Conservation (phyloP, 805 yeast genomes). For the Blastobotrys terrestris region DNA sequence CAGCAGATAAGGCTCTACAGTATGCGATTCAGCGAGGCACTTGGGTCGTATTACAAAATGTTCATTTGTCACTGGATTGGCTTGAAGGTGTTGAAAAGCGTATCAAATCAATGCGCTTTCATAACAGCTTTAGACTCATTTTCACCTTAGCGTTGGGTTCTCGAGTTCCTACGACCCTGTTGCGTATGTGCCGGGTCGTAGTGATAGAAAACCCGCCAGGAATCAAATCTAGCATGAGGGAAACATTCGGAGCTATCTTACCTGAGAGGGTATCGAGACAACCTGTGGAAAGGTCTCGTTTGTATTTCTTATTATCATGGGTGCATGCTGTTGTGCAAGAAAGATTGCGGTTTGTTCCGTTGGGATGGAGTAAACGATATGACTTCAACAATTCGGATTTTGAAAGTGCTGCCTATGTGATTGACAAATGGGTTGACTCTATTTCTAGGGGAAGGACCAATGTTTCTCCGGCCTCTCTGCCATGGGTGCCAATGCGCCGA, state of each 20-base stretch:
- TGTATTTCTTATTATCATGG: constrained; percentile 60
- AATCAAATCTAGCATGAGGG: constrained; percentile 42
- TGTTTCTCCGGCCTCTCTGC: constrained; percentile 41
- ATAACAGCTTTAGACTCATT: constrained; percentile 47
- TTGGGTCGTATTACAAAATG: constrained; percentile 78
- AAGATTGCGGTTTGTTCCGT: constrained; percentile 51
- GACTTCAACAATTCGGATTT: constrained; percentile 76
- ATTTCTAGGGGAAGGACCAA: constrained; percentile 29
- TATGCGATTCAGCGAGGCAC: constrained; percentile 42
- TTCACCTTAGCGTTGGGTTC: constrained; percentile 53
- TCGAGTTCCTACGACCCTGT: constrained; percentile 48
- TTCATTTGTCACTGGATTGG: constrained; percentile 69
- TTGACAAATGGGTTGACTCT: constrained; percentile 37
- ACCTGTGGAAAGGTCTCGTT: constrained; percentile 42
- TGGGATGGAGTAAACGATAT: constrained; percentile 54
- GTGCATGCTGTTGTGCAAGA: constrained; percentile 59
- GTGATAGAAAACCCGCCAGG: constrained; percentile 61
- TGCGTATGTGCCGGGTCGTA: constrained; percentile 49
- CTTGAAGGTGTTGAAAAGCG: constrained; percentile 46
- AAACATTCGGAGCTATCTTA: constrained; percentile 29
- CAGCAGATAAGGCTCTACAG: constrained; percentile 50
- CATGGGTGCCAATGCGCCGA: constrained; percentile 48
- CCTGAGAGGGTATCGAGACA: constrained; percentile 10
- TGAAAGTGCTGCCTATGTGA: constrained; percentile 40
- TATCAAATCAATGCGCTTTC: constrained; percentile 31